Percentiles rank a stretch among this genome's conserved stretches.
Conservation (phyloP, 2,329 filamentous ascomycete genomes). For the Echinosphaeria canescens region DNA sequence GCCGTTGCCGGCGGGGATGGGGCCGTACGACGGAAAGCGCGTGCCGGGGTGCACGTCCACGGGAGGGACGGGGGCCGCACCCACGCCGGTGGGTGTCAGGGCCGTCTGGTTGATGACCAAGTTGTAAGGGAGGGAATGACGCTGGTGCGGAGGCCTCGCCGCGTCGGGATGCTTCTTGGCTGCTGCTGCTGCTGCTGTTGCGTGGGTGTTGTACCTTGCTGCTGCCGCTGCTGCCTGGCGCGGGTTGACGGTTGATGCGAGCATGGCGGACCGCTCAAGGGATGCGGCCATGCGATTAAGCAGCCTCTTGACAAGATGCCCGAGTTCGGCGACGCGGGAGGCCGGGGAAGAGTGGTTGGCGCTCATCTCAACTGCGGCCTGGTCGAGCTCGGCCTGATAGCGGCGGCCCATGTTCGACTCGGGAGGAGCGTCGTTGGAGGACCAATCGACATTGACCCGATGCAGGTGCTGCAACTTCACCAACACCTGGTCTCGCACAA, state of each 20-base stretch:
- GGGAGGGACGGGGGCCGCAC: slow-evolving; percentile 26
- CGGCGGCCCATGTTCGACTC: slow-evolving; percentile 60
- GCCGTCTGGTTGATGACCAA: slow-evolving; percentile 13
- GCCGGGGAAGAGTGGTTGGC: slow-evolving; percentile 1
- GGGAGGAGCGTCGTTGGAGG: too few relatives aligned
- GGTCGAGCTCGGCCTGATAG: slow-evolving; percentile 8
- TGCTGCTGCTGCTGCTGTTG: too few relatives aligned
- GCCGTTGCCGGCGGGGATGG: slow-evolving; percentile 12
- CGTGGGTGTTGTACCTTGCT: too few relatives aligned
- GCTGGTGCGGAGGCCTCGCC: too few relatives aligned
- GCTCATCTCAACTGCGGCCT: slow-evolving; percentile 1
- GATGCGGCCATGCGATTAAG: slow-evolving; percentile 21
- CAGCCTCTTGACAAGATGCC: slow-evolving; percentile 22
- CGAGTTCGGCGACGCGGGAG: slow-evolving; percentile 8
- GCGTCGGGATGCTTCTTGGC: too few relatives aligned
- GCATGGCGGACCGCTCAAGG: slow-evolving; percentile 15
- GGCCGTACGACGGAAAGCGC: slow-evolving; percentile 7
- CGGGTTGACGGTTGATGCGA: too few relatives aligned
- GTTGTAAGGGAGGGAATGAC: slow-evolving; percentile 9
- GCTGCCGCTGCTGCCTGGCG: too few relatives aligned
- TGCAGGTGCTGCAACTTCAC: slow-evolving; percentile 17
- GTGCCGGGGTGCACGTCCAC: slow-evolving; percentile 15
- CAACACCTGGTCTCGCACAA: slow-evolving; percentile 41
- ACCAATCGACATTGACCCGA: slow-evolving; percentile 39
- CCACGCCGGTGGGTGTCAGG: slow-evolving; percentile 13